Percentiles rank a stretch among this genome's conserved stretches.
Evolutionary conservation across 1,139 yeast species (phyloP).

Genomic region (Diutina catenulata): DNA sequence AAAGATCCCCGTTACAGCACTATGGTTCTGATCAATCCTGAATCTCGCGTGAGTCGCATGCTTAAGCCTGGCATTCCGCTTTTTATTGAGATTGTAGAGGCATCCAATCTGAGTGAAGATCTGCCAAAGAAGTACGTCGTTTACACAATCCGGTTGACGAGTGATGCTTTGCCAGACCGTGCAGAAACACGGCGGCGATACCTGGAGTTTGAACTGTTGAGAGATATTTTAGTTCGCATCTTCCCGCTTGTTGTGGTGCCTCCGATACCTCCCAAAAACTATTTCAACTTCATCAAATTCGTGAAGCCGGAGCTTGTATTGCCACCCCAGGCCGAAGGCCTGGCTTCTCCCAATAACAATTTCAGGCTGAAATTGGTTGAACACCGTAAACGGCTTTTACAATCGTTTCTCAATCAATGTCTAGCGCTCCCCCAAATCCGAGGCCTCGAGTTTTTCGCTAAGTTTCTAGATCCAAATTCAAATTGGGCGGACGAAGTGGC

Average conservation of each 20-base stretch:
- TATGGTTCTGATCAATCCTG: slow-evolving; percentile 24
- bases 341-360: slow-evolving; percentile 6
- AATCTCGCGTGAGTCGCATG: slow-evolving; percentile 26
- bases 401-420: slow-evolving; percentile 73
- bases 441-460: slow-evolving; percentile 51
- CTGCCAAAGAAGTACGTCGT: slow-evolving; percentile 55
- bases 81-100: slow-evolving; percentile 52
- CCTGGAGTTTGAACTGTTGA: slow-evolving; percentile 79
- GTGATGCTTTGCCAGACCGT: slow-evolving; percentile 27
- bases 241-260: slow-evolving; percentile 83
- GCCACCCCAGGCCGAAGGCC: neutral
- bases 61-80: slow-evolving; percentile 22
- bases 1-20: slow-evolving; percentile 13
- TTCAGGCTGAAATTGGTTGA: slow-evolving; percentile 31
- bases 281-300: slow-evolving; percentile 26
- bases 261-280: slow-evolving; percentile 91
- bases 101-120: slow-evolving; percentile 71
- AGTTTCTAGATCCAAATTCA: slow-evolving; percentile 76
- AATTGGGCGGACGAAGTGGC: slow-evolving; percentile 55
- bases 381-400: slow-evolving; percentile 65
- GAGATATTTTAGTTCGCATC: slow-evolving; percentile 55
- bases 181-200: slow-evolving; percentile 68
- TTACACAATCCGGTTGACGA: slow-evolving; percentile 57
- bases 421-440: slow-evolving; percentile 43
- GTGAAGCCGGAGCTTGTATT: slow-evolving; percentile 10